Percentiles rank a stretch among this genome's conserved stretches.
These are phyloP conservation scores for Vitis cinerea DNA, from an alignment of 164 flowering plant species.

Conservation along the genomic window DNA sequence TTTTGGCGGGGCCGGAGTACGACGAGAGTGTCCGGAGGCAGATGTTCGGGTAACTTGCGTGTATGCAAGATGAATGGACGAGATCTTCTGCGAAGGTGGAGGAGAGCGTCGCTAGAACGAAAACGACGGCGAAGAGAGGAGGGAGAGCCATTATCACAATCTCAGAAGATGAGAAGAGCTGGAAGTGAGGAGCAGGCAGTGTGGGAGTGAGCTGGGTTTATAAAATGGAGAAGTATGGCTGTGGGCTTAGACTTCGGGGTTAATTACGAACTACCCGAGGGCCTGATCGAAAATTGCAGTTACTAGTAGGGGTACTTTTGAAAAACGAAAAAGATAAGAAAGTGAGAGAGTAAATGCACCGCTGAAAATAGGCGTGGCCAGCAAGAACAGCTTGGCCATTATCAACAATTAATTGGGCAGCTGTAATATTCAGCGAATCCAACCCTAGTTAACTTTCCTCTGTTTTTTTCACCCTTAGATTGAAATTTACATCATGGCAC, in stretches of 20 bases:
- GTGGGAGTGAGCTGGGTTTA: not conserved
- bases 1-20: conserved; percentile 44
- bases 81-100: conserved; percentile 27
- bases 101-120: not conserved
- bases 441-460: no score
- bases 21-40: conserved; percentile 65
- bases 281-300: no score
- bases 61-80: conserved; percentile 49
- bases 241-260: no score
- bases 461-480: no score
- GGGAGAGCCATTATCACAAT: not conserved
- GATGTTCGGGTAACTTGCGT: conserved; percentile 65
- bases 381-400: not conserved
- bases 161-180: no score
- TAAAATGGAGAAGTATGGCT: not conserved
- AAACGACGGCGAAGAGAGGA: conserved; percentile 9
- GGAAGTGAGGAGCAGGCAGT: no score
- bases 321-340: not conserved
- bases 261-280: no score
- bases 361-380: not conserved
- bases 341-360: not conserved
- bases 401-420: not conserved
- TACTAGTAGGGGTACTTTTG: no score
- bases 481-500: no score
- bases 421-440: no score